Conservation (phyloP, 2,329 filamentous ascomycete genomes). For the Xenoacremonium recifei region DNA sequence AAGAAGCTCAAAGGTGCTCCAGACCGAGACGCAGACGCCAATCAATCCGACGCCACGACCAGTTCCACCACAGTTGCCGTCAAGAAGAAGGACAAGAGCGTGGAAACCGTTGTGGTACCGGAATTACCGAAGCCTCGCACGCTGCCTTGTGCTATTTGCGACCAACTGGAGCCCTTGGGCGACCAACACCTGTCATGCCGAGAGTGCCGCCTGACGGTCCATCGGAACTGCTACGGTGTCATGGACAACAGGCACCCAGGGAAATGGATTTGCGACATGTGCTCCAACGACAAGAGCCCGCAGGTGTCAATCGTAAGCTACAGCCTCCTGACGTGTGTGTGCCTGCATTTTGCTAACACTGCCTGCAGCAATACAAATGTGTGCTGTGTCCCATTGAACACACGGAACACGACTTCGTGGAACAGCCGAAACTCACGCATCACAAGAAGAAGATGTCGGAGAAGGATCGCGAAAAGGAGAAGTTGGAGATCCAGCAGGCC, state of each 20-base stretch:
- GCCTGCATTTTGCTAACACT: neutral
- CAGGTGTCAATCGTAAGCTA: constrained; percentile 80
- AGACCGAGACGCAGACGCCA: constrained; percentile 51
- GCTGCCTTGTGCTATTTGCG: constrained; percentile 84
- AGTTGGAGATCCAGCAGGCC: constrained; percentile 79
- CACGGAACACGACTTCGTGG: constrained; percentile 80
- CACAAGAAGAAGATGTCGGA: constrained; percentile 86
- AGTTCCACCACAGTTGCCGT: constrained; percentile 32
- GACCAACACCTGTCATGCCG: constrained; percentile 76
- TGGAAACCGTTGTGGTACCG: constrained; percentile 60
- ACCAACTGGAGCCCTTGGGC: constrained; percentile 66
- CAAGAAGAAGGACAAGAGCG: constrained; percentile 62
- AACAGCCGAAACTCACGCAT: constrained; percentile 53
- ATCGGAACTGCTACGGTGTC: constrained; percentile 91
- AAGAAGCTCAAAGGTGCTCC: constrained; percentile 62
- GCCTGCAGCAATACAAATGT: constrained; percentile 76
- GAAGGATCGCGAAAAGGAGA: constrained; percentile 86
- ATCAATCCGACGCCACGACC: constrained; percentile 45
- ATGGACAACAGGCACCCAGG: constrained; percentile 63
- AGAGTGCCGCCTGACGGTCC: constrained; percentile 88
- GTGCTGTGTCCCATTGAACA: constrained; percentile 83
- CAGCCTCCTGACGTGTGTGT: neutral
- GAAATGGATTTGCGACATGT: constrained; percentile 97
- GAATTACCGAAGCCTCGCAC: constrained; percentile 76
- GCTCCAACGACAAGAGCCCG: constrained; percentile 87